Evolutionary conservation across 768 basidiomycete species (phyloP), one percentile per base, ranked within the genome.

Genomic region (Mycena floridula): DNA sequence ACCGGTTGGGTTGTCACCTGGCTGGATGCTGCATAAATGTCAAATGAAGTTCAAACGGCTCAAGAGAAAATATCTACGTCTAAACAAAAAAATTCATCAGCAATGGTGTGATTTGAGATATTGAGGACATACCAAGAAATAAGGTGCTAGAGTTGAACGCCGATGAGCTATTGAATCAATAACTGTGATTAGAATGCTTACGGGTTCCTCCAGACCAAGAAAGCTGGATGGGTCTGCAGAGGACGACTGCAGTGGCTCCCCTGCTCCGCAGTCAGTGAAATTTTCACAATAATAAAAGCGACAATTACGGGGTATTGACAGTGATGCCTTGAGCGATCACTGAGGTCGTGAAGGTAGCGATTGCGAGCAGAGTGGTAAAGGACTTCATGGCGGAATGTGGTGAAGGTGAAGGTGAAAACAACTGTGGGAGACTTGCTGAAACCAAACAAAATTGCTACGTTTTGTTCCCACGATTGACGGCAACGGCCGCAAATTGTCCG

Each of bases 241-340:
- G 66, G 25, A 74, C 69, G 25, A 39, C 32, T 35, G 13, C 15
- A 35, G 32, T 7, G 4, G 32, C 3, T 15, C 25, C 25, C 39
- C 32, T n/a, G 23, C 25, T 22, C 42, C 43, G 20, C 1, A 39
- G 13, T 35, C 18, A 48, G 42, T 27, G 25, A 8, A 23, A 25
- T 48, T 8, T n/a, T 11, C 24, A 35, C 8, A 35, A 13, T 15
- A 20, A 26, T 40, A 26, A 27, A 25, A 21, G 48, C 16, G n/a
- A n/a, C n/a, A 73, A 85, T 56, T 52, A 88, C 86, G 87, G 87
- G 27, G 87, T 90, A 59, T 85, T 81, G 59, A 89, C 67, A n/a
- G 1, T 52, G 64, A 51, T 80, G 55, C 24, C n/a, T n/a, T 50
- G 22, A 2, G 38, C 16, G 18, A 30, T 40, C n/a, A 36, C 27